phyloP scores from a whole-genome alignment of 2,329 filamentous ascomycete species.

The Colletotrichum somersetense region DNA sequence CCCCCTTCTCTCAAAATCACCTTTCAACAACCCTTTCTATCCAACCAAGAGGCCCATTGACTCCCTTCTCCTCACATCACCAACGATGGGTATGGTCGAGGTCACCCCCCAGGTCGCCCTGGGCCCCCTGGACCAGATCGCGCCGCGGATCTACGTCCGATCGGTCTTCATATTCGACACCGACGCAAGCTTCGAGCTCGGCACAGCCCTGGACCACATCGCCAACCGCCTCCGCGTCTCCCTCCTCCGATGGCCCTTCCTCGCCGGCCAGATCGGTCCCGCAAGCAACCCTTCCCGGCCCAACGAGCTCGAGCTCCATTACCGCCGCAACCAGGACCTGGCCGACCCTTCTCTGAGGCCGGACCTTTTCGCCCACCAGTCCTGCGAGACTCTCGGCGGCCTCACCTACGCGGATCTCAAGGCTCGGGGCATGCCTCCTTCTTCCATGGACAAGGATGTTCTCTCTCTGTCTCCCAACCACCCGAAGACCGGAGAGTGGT shows the following conservation, averaged over 20 bases:
- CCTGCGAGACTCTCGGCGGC: background rate
- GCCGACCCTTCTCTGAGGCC: background rate
- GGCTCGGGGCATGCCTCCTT: background rate
- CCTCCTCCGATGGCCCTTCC: constrained; percentile 26
- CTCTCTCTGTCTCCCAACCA: constrained; percentile 30
- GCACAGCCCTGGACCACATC: background rate
- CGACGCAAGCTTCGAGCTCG: background rate
- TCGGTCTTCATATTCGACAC: constrained; percentile 18
- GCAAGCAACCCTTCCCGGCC: background rate
- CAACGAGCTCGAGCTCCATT: constrained; percentile 26
- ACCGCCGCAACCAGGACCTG: background rate
- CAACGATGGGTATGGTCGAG: background rate
- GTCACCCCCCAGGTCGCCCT: background rate
- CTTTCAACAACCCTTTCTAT: background rate
- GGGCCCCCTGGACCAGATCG: constrained; percentile 29
- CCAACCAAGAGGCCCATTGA: background rate
- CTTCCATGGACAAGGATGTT: constrained; percentile 27
- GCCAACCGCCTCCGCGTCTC: background rate
- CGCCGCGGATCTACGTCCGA: constrained; percentile 34
- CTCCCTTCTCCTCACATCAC: background rate
- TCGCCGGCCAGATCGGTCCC: constrained; percentile 19
- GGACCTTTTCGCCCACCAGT: background rate
- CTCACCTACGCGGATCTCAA: background rate
- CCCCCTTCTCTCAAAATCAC: no score
- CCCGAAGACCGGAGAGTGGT: constrained; percentile 25